Percentiles rank a stretch among this genome's conserved stretches.
Conservation (phyloP, 1,284 basidiomycete genomes). For the Naganishia cerealis region DNA sequence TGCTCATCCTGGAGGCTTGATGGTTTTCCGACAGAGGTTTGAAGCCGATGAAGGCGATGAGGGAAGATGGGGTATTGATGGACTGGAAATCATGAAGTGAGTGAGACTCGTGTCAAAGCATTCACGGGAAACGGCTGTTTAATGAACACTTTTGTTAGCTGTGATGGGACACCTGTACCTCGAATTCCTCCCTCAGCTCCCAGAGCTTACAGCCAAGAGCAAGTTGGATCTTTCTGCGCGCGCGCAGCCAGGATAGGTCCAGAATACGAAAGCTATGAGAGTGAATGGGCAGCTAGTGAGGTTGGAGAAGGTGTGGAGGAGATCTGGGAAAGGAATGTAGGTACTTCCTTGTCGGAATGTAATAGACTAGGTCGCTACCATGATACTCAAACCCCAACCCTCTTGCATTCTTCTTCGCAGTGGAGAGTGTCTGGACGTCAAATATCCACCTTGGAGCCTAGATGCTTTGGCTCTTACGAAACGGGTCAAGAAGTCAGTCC, state of each 20-base stretch:
- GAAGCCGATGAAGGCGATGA: conserved; percentile 49
- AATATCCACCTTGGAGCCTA: conserved; percentile 45
- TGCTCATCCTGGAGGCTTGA: conserved; percentile 45
- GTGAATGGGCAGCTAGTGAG: conserved; percentile 51
- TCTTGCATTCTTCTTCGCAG: conserved; percentile 34
- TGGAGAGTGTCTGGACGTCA: conserved; percentile 51
- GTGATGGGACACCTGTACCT: conserved; percentile 13
- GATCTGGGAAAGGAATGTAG: conserved; percentile 50
- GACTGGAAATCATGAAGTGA: conserved; percentile 48
- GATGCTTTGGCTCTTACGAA: conserved; percentile 36
- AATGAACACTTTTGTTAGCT: conserved; percentile 6
- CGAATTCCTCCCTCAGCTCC: conserved; percentile 11
- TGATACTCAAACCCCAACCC: background rate
- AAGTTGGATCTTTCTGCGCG: conserved; percentile 47
- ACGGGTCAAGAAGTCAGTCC: conserved; percentile 39
- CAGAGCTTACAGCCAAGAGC: conserved; percentile 42
- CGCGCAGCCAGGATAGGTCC: conserved; percentile 40
- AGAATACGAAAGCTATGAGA: conserved; percentile 41
- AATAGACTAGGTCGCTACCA: background rate
- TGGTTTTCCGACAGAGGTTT: conserved; percentile 50
- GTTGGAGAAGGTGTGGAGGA: conserved; percentile 54
- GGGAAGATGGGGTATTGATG: conserved; percentile 52
- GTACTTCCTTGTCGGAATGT: conserved; percentile 26
- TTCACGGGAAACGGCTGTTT: background rate
- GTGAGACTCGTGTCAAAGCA: conserved; percentile 27